Evolutionary conservation across 805 yeast species (phyloP), one percentile per base, ranked within the genome.

Genomic region (Candida pini): DNA sequence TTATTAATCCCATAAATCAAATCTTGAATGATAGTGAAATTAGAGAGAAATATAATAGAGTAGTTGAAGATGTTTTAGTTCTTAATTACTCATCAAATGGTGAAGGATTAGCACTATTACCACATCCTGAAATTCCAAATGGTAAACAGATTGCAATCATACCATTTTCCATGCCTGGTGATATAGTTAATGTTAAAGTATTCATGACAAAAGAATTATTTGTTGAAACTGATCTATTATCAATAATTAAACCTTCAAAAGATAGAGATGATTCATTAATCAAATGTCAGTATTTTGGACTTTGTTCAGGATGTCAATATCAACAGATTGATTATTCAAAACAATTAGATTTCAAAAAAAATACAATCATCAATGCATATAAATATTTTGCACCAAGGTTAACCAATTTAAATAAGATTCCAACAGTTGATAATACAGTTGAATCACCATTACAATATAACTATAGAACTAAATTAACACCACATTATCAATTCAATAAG

Each of bases 271-370:
- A 83, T 47, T 54, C 64, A 5, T 67, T 83, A 34, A 76, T 81
- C 37, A 71, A 71, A 44, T 87, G 96, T 62, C 69, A 74, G 43
- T 92, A 92, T 62, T 92, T 90, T 62, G 95, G 95, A 10, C 76
- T 76, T 43, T 89, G 97, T 57, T 85, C 95, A 1, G 97, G 97
- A 3, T 89, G 97, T 58, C 97, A 92, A 62, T 87, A 78, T 54
- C 97, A 92, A 56, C 77, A 77, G 56, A 63, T 88, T 22, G 67
- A 73, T 2, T 92, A 92, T 55, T 69, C 69, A 1, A 68, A 78
- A 27, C 97, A 90, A 61, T 65, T 92, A 34, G 62, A 59, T 33
- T 69, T 83, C 52, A 92, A 92, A 56, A 71, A 75, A 41, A 63
- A 75, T 18, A 88, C 94, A 2, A 82, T 92, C 18, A 69, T 58